A percentile compares a stretch with the other conserved stretches of the same genome.
Conservation (phyloP, 2,329 filamentous ascomycete species). For the Ophiostoma triangulosporum region DNA sequence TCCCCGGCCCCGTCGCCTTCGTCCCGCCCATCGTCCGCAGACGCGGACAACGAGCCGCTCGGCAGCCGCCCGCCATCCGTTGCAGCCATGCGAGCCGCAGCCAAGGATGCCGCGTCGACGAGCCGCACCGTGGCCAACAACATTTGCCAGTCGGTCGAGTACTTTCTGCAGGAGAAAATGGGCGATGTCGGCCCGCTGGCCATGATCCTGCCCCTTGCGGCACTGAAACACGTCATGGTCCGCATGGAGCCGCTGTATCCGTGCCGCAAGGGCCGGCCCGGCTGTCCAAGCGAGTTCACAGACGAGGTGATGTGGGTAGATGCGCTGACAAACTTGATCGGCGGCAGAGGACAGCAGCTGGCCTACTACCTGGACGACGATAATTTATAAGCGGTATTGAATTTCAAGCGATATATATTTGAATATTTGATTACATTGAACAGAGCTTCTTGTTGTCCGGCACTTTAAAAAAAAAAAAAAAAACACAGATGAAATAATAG, state of each 20-base stretch:
- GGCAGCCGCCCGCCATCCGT: neutral
- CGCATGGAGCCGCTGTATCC: neutral
- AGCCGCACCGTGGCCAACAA: slow-evolving; percentile 10
- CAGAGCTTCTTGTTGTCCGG: too few relatives aligned
- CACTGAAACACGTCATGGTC: slow-evolving; percentile 3
- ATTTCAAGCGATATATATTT: too few relatives aligned
- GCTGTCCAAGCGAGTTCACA: slow-evolving; percentile 3
- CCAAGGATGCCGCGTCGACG: neutral
- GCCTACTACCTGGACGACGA: slow-evolving; percentile 6
- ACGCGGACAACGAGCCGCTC: neutral
- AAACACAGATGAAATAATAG: too few relatives aligned
- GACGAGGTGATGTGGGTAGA: slow-evolving; percentile 11
- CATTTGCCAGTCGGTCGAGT: slow-evolving; percentile 16
- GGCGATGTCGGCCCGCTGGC: slow-evolving; percentile 13
- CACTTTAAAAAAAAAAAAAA: too few relatives aligned
- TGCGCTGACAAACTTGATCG: slow-evolving; percentile 5
- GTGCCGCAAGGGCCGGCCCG: neutral
- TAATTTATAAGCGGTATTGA: neutral
- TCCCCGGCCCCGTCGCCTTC: neutral
- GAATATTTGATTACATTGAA: too few relatives aligned
- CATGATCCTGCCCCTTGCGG: slow-evolving; percentile 10
- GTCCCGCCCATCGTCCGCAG: neutral
- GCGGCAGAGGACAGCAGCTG: slow-evolving; percentile 9
- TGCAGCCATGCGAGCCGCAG: neutral
- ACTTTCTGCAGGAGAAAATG: slow-evolving; percentile 12